Base-by-base conservation (phyloP, 2,329 filamentous ascomycete genomes). In the Aspergillus brunneoviolaceus region DNA sequence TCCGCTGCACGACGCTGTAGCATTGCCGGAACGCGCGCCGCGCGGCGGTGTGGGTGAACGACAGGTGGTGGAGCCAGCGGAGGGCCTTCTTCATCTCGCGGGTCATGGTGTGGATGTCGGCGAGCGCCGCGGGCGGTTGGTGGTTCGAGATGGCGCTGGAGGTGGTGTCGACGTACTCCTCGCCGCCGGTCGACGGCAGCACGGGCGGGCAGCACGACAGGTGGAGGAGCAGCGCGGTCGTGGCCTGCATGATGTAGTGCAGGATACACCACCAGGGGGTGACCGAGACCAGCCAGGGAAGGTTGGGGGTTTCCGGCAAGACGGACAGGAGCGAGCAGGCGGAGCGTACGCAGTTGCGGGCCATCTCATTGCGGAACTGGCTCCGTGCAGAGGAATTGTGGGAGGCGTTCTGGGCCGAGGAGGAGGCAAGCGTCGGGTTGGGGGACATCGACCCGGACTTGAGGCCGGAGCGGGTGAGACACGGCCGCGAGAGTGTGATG, bases 221-320 rank as follows among this genome's bases (percentile, higher is more conserved):
- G n/a, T 74, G 73, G 4, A 80, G 70, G 16, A 80, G 69, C 14
- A 80, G 65, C 7, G 78, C 73, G 0, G 73, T 76, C 0, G 72
- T 75, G 1, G 77, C 74, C 61, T 80, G 78, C 68, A 80, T 78
- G 2, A 80, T 60, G 60, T 71, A 76, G 61, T 80, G 77, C 0
- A 80, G 67, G n/a, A 77, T 68, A 56, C 67, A 70, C 76, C 77
- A 80, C 77, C 76, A 80, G 10, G 77, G 76, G 0, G 76, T 69
- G 2, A 72, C 58, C 19, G 69, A 69, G 12, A 70, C 69, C 2
- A 80, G 61, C 60, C 74, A 76, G 23, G 67, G 35, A 4, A 72
- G 63, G 52, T 77, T 70, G 0, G 75, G 70, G 2, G 67, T 58
- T 3, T 77, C 69, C 1, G 78, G 77, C 25, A 80, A 68, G 19